Conservation (phyloP, 805 yeast genomes). For the Wickerhamomyces rabaulensis region DNA sequence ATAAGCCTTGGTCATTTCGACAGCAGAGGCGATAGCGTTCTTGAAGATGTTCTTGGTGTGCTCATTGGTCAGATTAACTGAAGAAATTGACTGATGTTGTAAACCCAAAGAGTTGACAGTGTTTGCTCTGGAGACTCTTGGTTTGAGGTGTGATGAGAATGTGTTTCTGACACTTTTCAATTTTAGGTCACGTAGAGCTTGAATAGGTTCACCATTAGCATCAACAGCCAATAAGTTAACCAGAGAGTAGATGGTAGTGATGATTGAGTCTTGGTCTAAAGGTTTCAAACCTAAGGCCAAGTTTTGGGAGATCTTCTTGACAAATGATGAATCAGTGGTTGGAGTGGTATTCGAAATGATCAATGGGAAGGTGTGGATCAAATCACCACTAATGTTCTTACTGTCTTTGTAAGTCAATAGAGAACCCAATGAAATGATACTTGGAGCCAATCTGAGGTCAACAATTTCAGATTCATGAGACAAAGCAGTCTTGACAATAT, state of each 20-base stretch:
- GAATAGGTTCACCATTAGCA: conserved; percentile 34
- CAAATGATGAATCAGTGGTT: conserved; percentile 43
- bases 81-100: conserved; percentile 4
- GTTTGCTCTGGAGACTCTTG: conserved; percentile 17
- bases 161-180: conserved; percentile 25
- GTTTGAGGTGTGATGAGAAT: conserved; percentile 7
- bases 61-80: conserved; percentile 1
- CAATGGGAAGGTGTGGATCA: conserved; percentile 41
- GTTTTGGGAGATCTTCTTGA: conserved; percentile 47
- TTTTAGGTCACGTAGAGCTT: conserved; percentile 29
- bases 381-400: conserved; percentile 26
- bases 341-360: conserved; percentile 41
- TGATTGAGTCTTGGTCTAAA: conserved; percentile 74
- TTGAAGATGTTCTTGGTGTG: conserved; percentile 36
- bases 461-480: conserved; percentile 47
- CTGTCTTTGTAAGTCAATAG: conserved; percentile 38
- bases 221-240: conserved; percentile 65
- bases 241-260: conserved; percentile 78
- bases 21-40: conserved; percentile 65
- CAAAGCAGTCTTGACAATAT: conserved; percentile 46
- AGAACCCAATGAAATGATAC: conserved; percentile 52
- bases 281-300: conserved; percentile 64
- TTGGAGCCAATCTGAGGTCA: conserved; percentile 45
- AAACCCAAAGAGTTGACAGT: conserved; percentile 14
- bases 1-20: conserved; percentile 60